Conservation (phyloP, 2,329 filamentous ascomycete genomes). For the Venturia effusa region DNA sequence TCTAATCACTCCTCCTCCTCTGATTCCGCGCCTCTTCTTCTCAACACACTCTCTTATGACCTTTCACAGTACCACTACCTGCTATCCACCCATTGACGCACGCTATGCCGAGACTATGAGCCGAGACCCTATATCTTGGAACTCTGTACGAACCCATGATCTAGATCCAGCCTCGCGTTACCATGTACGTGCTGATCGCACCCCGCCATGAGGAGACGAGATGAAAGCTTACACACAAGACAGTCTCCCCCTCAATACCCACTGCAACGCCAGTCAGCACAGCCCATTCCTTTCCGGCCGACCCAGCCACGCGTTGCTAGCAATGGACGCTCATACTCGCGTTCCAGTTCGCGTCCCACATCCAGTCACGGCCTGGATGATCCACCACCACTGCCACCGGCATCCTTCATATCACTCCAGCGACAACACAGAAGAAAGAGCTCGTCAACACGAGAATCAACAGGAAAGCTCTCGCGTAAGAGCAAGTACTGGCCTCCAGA, state of each 20-base stretch:
- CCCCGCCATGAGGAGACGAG: background rate
- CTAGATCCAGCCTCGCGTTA: slow-evolving; percentile 2
- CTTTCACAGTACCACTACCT: background rate
- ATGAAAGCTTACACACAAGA: background rate
- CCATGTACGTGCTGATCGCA: background rate
- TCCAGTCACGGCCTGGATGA: background rate
- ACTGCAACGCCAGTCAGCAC: slow-evolving; percentile 1
- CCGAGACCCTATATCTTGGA: background rate
- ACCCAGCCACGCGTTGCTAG: background rate
- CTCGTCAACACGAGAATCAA: background rate
- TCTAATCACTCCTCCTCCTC: slow-evolving; percentile 2
- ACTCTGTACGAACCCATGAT: slow-evolving; percentile 2
- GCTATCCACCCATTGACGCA: background rate
- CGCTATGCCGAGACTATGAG: slow-evolving; percentile 6
- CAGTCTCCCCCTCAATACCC: background rate
- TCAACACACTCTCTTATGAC: slow-evolving; percentile 5
- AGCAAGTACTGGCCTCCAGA: slow-evolving; percentile 27
- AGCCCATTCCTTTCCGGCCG: slow-evolving; percentile 7
- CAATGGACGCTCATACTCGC: slow-evolving; percentile 7
- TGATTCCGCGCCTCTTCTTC: background rate
- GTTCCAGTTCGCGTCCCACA: slow-evolving; percentile 1
- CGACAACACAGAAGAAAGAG: slow-evolving; percentile 8
- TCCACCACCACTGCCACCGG: slow-evolving; percentile 1
- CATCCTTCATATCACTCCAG: slow-evolving; percentile 6
- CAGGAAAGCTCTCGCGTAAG: background rate